phyloP scores from a whole-genome alignment of 1,284 basidiomycete species.

The Hypsizygus ulmarius region DNA sequence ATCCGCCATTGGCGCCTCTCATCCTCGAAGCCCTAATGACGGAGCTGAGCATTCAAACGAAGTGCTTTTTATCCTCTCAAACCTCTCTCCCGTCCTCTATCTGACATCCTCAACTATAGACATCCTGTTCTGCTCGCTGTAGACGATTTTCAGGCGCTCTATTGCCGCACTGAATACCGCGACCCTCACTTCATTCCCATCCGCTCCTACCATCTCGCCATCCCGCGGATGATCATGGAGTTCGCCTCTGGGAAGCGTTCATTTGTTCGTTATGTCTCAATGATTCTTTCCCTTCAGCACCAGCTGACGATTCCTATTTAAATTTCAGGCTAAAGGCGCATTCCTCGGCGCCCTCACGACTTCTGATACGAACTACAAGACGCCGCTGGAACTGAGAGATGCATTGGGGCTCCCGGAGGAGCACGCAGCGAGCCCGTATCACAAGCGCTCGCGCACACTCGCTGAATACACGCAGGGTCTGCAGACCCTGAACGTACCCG shows the following conservation, averaged over 20 bases:
- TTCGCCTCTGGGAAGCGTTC: slow-evolving; percentile 66
- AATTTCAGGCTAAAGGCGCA: slow-evolving; percentile 53
- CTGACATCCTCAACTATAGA: slow-evolving; percentile 23
- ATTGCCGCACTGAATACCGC: slow-evolving; percentile 70
- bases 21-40: slow-evolving; percentile 67
- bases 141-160: slow-evolving; percentile 86
- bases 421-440: slow-evolving; percentile 45
- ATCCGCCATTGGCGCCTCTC: slow-evolving; percentile 54
- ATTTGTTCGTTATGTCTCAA: slow-evolving; percentile 56
- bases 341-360: slow-evolving; percentile 65
- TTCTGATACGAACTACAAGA: slow-evolving; percentile 50
- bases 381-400: slow-evolving; percentile 59
- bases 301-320: slow-evolving; percentile 1
- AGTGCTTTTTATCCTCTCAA: slow-evolving; percentile 39
- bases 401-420: slow-evolving; percentile 44
- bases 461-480: slow-evolving; percentile 55
- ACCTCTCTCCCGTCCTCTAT: neutral
- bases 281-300: neutral
- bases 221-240: slow-evolving; percentile 78
- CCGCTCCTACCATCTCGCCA: slow-evolving; percentile 77
- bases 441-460: slow-evolving; percentile 42
- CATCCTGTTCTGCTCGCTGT: slow-evolving; percentile 81
- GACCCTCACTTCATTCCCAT: slow-evolving; percentile 76
- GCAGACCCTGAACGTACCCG: slow-evolving; percentile 53
- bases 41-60: slow-evolving; percentile 65